phyloP scores from a whole-genome alignment of 768 basidiomycete genomes.

The Kwoniella botswanensis region DNA sequence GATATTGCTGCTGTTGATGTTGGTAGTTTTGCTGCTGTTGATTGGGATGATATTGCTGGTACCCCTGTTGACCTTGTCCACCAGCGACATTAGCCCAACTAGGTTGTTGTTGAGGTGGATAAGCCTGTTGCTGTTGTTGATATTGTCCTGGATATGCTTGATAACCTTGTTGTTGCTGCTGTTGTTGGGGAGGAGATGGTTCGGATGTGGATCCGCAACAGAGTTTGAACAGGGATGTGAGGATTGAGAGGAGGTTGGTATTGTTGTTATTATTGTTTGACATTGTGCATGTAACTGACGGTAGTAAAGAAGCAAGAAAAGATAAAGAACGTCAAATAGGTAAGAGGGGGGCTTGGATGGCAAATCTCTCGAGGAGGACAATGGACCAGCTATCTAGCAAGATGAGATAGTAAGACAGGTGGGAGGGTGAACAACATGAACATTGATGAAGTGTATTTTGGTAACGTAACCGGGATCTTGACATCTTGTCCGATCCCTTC shows the following conservation, averaged over 20 bases:
- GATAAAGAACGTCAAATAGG: too few species aligned
- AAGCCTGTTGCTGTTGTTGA: conserved; percentile 34
- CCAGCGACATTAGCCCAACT: conserved; percentile 21
- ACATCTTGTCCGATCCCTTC: too few species aligned
- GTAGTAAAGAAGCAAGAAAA: not conserved
- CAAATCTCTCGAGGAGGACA: not conserved
- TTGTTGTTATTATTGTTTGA: conserved; percentile 10
- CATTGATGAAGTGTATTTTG: conserved; percentile 6
- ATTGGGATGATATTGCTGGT: conserved; percentile 21
- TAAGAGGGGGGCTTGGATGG: not conserved
- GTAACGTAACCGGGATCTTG: conserved; percentile 12
- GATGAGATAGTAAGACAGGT: not conserved
- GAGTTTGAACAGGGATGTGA: conserved; percentile 15
- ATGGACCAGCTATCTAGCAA: not conserved
- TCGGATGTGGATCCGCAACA: conserved; percentile 25
- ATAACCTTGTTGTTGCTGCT: conserved; percentile 46
- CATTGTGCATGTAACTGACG: not conserved
- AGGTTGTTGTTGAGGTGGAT: conserved; percentile 38
- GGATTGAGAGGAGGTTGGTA: conserved; percentile 10
- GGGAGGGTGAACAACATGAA: not conserved
- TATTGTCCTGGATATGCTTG: conserved; percentile 24
- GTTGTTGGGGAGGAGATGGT: conserved; percentile 12
- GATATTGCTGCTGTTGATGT: conserved; percentile 32
- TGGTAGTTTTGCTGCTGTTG: conserved; percentile 31
- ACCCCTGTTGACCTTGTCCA: conserved; percentile 30